Conservation (phyloP, 148 eudicot genomes). For the Rhododendron kiyosumense region DNA sequence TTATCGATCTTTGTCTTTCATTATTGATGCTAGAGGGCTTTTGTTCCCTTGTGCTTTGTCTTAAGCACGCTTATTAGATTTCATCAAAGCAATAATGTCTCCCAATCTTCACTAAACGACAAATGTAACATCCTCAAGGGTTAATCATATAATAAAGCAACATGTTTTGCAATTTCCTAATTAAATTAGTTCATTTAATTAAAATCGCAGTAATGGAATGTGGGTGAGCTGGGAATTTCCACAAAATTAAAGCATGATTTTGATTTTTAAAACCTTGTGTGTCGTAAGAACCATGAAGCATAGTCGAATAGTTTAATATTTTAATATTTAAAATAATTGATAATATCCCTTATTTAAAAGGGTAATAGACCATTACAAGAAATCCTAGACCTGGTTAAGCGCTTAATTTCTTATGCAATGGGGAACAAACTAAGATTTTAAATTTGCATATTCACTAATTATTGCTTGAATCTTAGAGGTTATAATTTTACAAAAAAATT, state of each 20-base stretch:
- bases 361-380: not conserved
- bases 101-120: slow-evolving; percentile 13
- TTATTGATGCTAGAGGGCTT: slow-evolving; percentile 9
- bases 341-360: not conserved
- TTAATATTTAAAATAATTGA: not conserved
- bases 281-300: not conserved
- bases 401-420: not conserved
- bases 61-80: slow-evolving; percentile 14
- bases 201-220: not conserved
- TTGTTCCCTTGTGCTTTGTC: slow-evolving; percentile 15
- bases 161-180: not conserved
- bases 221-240: not conserved
- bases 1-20: slow-evolving; percentile 1
- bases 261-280: not conserved
- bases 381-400: not conserved
- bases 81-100: slow-evolving; percentile 9
- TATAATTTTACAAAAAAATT: not conserved
- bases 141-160: not conserved
- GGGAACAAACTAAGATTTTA: not conserved
- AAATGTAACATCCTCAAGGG: slow-evolving; percentile 12
- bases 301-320: not conserved
- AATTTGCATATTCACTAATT: not conserved
- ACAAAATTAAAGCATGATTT: not conserved
- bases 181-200: not conserved
- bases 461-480: not conserved